Evolutionary conservation across 2,329 filamentous ascomycete species (phyloP), one percentile per base, ranked within the genome.

Genomic region (Zarea fungicola): DNA sequence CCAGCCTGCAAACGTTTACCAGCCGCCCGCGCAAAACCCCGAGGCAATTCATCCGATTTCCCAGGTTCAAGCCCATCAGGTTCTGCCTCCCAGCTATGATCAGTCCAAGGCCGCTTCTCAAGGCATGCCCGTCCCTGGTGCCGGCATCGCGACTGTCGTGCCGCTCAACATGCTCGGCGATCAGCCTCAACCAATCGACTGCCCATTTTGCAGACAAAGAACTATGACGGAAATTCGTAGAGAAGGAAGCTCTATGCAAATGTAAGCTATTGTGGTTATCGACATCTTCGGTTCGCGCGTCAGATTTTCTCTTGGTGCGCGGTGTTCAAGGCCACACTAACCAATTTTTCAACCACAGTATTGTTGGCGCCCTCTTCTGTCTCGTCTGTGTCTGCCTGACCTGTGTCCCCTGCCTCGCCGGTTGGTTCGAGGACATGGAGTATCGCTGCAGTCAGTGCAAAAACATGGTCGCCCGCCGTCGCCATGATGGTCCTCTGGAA

Each of bases 341-440:
- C 43, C 23, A 43, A 45, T 18, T 36, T 31, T 5, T 22, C 23
- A 9, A 25, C 19, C 10, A 9, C 31, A 65, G 63, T 8, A 19
- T 65, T 25, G 55, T 56, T 14, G 61, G 62, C 19, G 54, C 56
- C 28, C 31, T 64, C 18, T 60, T 62, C 54, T 65, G 62, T 43
- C 50, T 65, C 16, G 32, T 65, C 42, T 65, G 62, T 53, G 50
- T 65, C 49, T 65, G 59, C 43, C 55, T 64, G 6, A 52, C 63
- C 9, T 64, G 61, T 46, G 45, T 67, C 13, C 63, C 63, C 6
- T 65, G 63, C 49, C 44, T 62, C 13, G 60, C 60, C 4, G 53
- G 56, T 28, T 65, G 63, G 64, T 66, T 61, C 45, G 62, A 66
- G 52, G 55, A 63, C 25, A 57, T 52, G 6, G 45, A 61, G 49